Conservation (phyloP, 2,329 filamentous ascomycete species). For the Diplodia seriata region DNA sequence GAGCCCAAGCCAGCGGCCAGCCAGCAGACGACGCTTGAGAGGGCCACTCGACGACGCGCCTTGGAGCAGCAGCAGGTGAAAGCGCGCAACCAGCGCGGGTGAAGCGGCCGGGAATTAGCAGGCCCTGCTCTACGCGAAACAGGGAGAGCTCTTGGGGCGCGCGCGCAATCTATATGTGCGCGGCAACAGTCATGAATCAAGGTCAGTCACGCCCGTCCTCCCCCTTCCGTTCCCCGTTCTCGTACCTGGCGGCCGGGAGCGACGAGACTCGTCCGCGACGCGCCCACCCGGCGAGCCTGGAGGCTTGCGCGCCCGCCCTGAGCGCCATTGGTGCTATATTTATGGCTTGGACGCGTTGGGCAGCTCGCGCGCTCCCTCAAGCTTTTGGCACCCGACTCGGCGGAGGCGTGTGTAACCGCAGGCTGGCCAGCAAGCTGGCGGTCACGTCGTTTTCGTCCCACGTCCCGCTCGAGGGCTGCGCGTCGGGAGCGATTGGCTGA, state of each 20-base stretch:
- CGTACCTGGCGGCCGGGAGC: slow-evolving; percentile 29
- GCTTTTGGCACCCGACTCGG: slow-evolving; percentile 42
- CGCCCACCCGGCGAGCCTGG: slow-evolving; percentile 15
- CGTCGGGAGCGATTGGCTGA: slow-evolving; percentile 50
- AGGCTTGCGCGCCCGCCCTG: not conserved
- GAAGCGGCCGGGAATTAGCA: slow-evolving; percentile 54
- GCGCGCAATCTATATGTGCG: slow-evolving; percentile 30
- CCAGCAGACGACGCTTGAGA: slow-evolving; percentile 1
- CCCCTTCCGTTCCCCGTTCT: slow-evolving; percentile 18
- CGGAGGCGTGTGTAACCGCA: slow-evolving; percentile 48
- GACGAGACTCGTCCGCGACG: slow-evolving; percentile 5
- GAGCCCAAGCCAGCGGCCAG: too few species aligned
- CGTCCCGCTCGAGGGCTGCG: slow-evolving; percentile 41
- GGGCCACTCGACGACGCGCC: slow-evolving; percentile 6
- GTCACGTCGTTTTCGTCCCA: slow-evolving; percentile 45
- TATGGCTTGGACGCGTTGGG: slow-evolving; percentile 26
- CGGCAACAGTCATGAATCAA: slow-evolving; percentile 30
- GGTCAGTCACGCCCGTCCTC: slow-evolving; percentile 28
- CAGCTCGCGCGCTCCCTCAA: slow-evolving; percentile 25
- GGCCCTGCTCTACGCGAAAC: slow-evolving; percentile 78
- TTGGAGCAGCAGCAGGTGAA: slow-evolving; percentile 1
- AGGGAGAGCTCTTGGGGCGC: slow-evolving; percentile 63
- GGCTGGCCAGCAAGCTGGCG: slow-evolving; percentile 38
- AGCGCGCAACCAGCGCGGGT: slow-evolving; percentile 1
- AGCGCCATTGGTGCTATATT: slow-evolving; percentile 30